Evolutionary conservation across 208 protist genomes (phyloP), one percentile per base, ranked within the genome.

Genomic region (Leishmania aethiopica): DNA sequence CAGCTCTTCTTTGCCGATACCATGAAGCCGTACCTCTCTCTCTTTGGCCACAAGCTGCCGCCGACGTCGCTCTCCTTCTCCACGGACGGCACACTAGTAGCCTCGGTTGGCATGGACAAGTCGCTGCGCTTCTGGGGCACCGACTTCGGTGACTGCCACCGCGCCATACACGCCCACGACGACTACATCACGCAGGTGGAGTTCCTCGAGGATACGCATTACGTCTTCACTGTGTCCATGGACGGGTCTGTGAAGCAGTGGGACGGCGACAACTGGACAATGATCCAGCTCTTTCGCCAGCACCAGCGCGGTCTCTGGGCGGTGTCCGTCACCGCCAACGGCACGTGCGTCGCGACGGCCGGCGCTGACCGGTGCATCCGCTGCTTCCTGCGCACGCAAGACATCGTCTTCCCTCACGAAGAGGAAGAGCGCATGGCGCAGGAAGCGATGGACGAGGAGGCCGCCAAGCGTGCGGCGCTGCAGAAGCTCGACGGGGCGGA

Each of bases 31-130:
- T 99, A 98, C 87, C 94, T 99, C 37, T 97, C 96, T 13, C 91
- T 99, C 25, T 99, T 99, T 87, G 99, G 99, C 3, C 99, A 99
- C 86, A 99, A 99, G 82, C 90, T 99, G 35, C 99, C 99, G 0
- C 97, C 99, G 1, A 96, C 98, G 45, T 89, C 87, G 11, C 72
- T 99, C 25, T 91, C 95, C 81, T 98, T 99, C 79, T 97, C 90
- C 51, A 92, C 90, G 22, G 99, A 99, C 89, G 90, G 92, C 59
- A 94, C 95, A 40, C 86, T 99, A n/a, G 86, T 98, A n/a, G 95
- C 97, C 3, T 99, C 98, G n/a, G 99, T 96, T 5, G 97, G 94
- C 37, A 99, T 99, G 57, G 99, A 99, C 90, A 99, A 99, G 91
- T 99, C 98, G 70, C 87, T 99, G 60, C 99, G 99, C 77, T 98